Evolutionary conservation across 2,329 filamentous ascomycete genomes (phyloP).

Genomic region (Claviceps digitariae): DNA sequence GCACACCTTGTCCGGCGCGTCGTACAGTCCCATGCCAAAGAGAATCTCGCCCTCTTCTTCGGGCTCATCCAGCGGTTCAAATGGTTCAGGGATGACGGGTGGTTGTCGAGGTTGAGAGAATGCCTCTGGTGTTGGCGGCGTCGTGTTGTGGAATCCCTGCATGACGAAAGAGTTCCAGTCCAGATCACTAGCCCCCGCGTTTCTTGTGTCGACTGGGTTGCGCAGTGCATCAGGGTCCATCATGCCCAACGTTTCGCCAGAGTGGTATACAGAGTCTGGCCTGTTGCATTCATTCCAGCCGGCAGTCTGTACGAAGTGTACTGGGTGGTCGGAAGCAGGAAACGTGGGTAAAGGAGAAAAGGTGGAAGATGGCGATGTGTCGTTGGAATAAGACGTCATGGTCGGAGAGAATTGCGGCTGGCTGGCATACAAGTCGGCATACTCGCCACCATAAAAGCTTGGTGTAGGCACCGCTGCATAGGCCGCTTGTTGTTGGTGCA

Average conservation of each 20-base stretch:
- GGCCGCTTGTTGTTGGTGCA: constrained; percentile 20
- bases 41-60: constrained; percentile 57
- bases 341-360: constrained; percentile 41
- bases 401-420: constrained; percentile 36
- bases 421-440: constrained; percentile 27
- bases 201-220: constrained; percentile 6
- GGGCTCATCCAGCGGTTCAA: constrained; percentile 34
- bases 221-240: constrained; percentile 20
- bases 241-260: constrained; percentile 9
- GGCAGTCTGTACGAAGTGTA: constrained; percentile 26
- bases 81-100: constrained; percentile 33
- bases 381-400: constrained; percentile 41
- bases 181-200: constrained; percentile 8
- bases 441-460: constrained; percentile 21
- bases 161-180: constrained; percentile 34
- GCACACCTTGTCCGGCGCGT: constrained; percentile 46
- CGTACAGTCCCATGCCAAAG: constrained; percentile 73
- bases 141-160: constrained; percentile 32
- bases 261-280: constrained; percentile 15
- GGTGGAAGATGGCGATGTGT: constrained; percentile 40
- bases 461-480: constrained; percentile 27
- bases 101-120: constrained; percentile 39
- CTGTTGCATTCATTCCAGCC: constrained; percentile 23
- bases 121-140: constrained; percentile 47
- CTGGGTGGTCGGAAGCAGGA: constrained; percentile 21